These are phyloP conservation scores for Alternaria sp. DNA, from an alignment of 2,329 filamentous ascomycete genomes.

Conservation along the genomic window DNA sequence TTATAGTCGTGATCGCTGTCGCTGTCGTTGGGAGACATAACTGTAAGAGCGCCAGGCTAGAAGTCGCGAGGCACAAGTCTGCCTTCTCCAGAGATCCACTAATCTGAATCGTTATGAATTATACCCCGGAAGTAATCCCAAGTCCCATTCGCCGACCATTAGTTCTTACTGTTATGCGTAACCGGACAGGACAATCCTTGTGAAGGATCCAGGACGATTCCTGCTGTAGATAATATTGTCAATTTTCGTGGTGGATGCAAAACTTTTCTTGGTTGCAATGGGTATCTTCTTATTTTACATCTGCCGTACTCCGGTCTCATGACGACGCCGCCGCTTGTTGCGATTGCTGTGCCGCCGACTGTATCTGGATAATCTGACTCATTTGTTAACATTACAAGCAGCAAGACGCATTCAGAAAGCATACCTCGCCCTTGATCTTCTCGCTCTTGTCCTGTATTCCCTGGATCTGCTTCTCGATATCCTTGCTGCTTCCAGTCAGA, in stretches of 20 bases:
- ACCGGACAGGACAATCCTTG: neutral
- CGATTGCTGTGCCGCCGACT: slow-evolving; percentile 36
- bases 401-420: neutral
- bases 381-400: slow-evolving; percentile 7
- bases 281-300: slow-evolving; percentile 12
- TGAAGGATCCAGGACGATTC: neutral
- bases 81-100: no score
- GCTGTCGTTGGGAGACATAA: no score
- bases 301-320: neutral
- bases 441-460: slow-evolving; percentile 72
- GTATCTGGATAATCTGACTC: slow-evolving; percentile 42
- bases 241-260: neutral
- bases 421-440: slow-evolving; percentile 70
- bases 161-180: neutral
- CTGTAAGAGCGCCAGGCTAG: no score
- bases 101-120: no score
- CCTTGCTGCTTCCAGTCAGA: slow-evolving; percentile 59
- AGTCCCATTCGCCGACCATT: no score
- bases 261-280: neutral
- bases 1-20: no score
- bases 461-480: slow-evolving; percentile 72
- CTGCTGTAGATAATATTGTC: neutral
- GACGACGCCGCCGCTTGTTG: slow-evolving; percentile 30
- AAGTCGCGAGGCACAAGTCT: no score
- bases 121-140: no score